phyloP scores from a whole-genome alignment of 2,329 filamentous ascomycete species.

The Diplocarpon mali region DNA sequence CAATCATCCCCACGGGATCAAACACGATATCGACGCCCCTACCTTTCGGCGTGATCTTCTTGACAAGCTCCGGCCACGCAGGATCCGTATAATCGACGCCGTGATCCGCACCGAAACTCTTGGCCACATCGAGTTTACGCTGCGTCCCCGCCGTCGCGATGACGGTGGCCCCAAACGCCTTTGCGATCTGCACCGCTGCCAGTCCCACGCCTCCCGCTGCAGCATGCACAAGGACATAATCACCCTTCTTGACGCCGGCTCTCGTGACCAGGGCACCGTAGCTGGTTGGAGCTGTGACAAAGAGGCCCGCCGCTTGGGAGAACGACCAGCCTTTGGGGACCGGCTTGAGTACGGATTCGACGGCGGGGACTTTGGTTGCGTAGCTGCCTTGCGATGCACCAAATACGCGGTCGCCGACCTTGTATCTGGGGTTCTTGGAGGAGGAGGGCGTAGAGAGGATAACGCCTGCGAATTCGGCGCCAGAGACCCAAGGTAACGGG shows the following conservation, averaged over 20 bases:
- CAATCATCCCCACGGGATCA: conserved; percentile 85
- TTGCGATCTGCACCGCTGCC: conserved; percentile 86
- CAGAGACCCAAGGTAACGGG: conserved; percentile 73
- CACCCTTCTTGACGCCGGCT: conserved; percentile 66
- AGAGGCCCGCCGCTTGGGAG: conserved; percentile 75
- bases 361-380: conserved; percentile 60
- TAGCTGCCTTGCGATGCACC: conserved; percentile 46
- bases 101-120: conserved; percentile 74
- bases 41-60: conserved; percentile 62
- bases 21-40: conserved; percentile 79
- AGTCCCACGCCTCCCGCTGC: conserved; percentile 87
- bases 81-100: conserved; percentile 63
- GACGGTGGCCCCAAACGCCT: conserved; percentile 84
- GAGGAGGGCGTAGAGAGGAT: conserved; percentile 55
- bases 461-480: conserved; percentile 76
- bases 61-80: conserved; percentile 57
- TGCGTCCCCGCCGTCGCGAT: conserved; percentile 78
- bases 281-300: conserved; percentile 83
- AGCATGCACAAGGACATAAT: conserved; percentile 83
- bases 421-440: conserved; percentile 18
- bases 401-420: conserved; percentile 9
- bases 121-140: conserved; percentile 71
- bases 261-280: conserved; percentile 75
- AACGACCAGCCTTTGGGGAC: conserved; percentile 76
- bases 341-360: conserved; percentile 56